These are phyloP conservation scores for Phytophthora tentaculata DNA, from an alignment of 352 stramenopile genomes.

Conservation along the genomic window DNA sequence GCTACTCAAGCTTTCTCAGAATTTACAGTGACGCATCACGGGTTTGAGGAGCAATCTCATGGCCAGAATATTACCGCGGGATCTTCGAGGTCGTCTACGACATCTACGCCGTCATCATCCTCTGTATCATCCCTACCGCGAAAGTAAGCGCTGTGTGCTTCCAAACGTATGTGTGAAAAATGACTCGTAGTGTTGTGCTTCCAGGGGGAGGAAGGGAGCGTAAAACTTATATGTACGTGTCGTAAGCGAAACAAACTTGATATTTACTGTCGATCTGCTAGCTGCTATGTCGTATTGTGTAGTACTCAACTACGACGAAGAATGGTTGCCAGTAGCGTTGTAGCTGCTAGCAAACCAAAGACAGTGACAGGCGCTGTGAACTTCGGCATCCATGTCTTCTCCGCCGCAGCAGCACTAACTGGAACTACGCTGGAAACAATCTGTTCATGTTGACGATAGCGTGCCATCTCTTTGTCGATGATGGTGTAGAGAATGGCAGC, in stretches of 20 bases:
- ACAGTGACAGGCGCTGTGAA: constrained; percentile 28
- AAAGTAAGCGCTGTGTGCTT: constrained; percentile 23
- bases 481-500: constrained; percentile 86
- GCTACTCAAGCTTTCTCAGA: constrained; percentile 87
- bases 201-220: constrained; percentile 15
- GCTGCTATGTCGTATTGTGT: not conserved
- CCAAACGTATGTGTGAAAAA: too few species aligned
- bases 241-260: constrained; percentile 20
- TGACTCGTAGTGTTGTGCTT: too few species aligned
- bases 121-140: constrained; percentile 29
- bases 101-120: constrained; percentile 20
- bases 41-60: constrained; percentile 77
- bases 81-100: constrained; percentile 24
- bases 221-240: constrained; percentile 35
- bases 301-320: constrained; percentile 21
- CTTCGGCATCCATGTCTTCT: not conserved
- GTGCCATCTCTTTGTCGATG: constrained; percentile 84
- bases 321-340: constrained; percentile 33
- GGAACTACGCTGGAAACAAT: constrained; percentile 3
- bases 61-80: constrained; percentile 23
- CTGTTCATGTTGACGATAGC: constrained; percentile 38
- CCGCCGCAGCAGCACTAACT: constrained; percentile 6
- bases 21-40: constrained; percentile 83
- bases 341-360: constrained; percentile 33
- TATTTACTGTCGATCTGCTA: constrained; percentile 20